Evolutionary conservation across 495 filamentous ascomycete genomes (phyloP).

Genomic region (Neurospora sp.): DNA sequence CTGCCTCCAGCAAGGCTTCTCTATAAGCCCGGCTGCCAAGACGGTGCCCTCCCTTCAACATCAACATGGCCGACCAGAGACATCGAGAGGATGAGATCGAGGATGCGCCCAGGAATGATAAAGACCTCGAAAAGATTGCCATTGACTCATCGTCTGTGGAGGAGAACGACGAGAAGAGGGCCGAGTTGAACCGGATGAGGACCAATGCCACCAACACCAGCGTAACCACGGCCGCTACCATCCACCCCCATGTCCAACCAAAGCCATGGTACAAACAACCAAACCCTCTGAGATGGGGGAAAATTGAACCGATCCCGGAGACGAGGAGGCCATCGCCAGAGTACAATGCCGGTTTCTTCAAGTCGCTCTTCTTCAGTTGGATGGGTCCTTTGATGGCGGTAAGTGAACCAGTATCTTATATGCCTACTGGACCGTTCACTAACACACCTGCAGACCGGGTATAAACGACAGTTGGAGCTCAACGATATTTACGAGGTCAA

Average conservation of each 20-base stretch:
- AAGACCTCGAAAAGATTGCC: neutral
- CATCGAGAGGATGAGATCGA: constrained; percentile 7
- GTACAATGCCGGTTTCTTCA: constrained; percentile 49
- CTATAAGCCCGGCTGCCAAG: neutral
- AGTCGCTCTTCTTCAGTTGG: constrained; percentile 55
- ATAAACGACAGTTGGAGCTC: constrained; percentile 70
- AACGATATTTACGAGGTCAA: constrained; percentile 86
- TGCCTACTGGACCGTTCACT: neutral
- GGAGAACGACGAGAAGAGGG: constrained; percentile 10
- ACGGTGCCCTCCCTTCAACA: neutral
- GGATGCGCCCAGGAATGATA: constrained; percentile 1
- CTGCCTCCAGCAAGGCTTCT: neutral
- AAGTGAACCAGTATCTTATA: constrained; percentile 16
- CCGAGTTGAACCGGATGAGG: constrained; percentile 29
- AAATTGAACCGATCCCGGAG: constrained; percentile 49
- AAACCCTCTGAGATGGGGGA: constrained; percentile 55
- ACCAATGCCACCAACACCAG: constrained; percentile 38
- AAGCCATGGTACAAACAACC: constrained; percentile 50
- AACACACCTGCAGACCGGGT: constrained; percentile 47
- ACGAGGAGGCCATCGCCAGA: constrained; percentile 45
- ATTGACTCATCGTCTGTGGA: neutral
- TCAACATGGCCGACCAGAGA: neutral
- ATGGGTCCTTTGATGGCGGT: constrained; percentile 59
- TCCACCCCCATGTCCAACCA: constrained; percentile 19
- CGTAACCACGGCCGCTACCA: constrained; percentile 22